These are phyloP conservation scores for Bipolaris bicolor DNA, from an alignment of 2,329 filamentous ascomycete species.

Conservation along the genomic window DNA sequence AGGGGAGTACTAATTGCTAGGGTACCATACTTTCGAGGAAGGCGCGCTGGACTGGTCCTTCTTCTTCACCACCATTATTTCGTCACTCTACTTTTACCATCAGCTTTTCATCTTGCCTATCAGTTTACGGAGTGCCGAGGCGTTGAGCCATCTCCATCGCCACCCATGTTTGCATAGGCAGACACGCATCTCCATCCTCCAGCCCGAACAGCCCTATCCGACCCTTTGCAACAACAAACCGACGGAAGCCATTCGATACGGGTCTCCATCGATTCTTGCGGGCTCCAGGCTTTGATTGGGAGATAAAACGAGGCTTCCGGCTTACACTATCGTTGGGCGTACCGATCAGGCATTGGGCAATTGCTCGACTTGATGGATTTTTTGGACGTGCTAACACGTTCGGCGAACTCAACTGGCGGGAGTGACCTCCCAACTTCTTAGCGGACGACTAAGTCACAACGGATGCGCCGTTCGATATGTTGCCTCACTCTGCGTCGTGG, in stretches of 20 bases:
- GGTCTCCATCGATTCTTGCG: background rate
- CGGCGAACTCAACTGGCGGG: background rate
- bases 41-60: slow-evolving; percentile 13
- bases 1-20: slow-evolving; percentile 28
- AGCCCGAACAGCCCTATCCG: background rate
- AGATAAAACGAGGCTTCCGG: background rate
- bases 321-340: background rate
- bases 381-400: background rate
- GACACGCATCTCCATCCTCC: background rate
- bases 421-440: background rate
- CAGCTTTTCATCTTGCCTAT: slow-evolving; percentile 5
- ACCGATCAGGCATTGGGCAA: background rate
- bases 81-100: slow-evolving; percentile 10
- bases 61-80: slow-evolving; percentile 8
- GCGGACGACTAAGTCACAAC: background rate
- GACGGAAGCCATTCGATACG: background rate
- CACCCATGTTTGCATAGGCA: background rate
- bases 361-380: background rate
- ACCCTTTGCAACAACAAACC: background rate
- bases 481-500: slow-evolving; percentile 1
- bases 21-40: slow-evolving; percentile 28
- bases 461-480: background rate
- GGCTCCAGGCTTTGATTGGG: background rate
- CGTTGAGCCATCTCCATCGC: background rate
- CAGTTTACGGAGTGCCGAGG: slow-evolving; percentile 1